Base-by-base conservation (phyloP, 108 stramenopile species). In the Cylindrotheca closterium region DNA sequence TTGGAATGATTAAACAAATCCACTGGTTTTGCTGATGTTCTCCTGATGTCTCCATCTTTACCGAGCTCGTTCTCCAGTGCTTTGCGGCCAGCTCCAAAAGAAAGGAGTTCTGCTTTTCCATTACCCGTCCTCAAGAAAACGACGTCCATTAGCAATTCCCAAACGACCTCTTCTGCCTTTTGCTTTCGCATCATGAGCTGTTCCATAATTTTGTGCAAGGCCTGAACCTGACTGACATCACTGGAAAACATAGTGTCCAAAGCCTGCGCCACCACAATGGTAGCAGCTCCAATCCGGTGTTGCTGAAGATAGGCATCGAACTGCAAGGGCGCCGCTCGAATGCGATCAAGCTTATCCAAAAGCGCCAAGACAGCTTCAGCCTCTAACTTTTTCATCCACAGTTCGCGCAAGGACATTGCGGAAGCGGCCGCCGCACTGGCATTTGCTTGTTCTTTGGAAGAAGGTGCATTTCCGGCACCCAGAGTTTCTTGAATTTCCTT, bases 371-470 rank as follows among this genome's bases (percentile, higher is more conserved):
- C 82, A 3, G 92, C 88, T 61, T 93, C 92, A 30, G 83, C 86
- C 76, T 93, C 92, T 34, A 93, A 67, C 56, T 93, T 93, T 63
- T 89, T 93, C 59, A 93, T 81, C 92, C 92, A 93, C 42, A 93
- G 60, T 73, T 93, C 92, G 28, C 92, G 84, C 0, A 93, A 70
- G 65, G 87, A 87, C 60, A 82, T 80, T 42, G 83, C 80, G 23
- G 84, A 79, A 42, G 32, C 53, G 30, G 64, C 47, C 19, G 59
- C 47, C n/a, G 27, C 60, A 1, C 24, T 49, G n/a, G 65, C n/a
- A 55, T 60, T 64, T 30, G 55, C 68, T 31, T 25, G 54, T 19
- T 33, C 45, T 32, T 25, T 57, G 33, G 12, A 30, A 1, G 47
- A 19, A 19, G 8, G 23, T 18, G 22, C 31, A 30, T 51, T 30